Evolutionary conservation across 2,329 filamentous ascomycete genomes (phyloP).

Genomic region (Hymenoscyphus occultus): DNA sequence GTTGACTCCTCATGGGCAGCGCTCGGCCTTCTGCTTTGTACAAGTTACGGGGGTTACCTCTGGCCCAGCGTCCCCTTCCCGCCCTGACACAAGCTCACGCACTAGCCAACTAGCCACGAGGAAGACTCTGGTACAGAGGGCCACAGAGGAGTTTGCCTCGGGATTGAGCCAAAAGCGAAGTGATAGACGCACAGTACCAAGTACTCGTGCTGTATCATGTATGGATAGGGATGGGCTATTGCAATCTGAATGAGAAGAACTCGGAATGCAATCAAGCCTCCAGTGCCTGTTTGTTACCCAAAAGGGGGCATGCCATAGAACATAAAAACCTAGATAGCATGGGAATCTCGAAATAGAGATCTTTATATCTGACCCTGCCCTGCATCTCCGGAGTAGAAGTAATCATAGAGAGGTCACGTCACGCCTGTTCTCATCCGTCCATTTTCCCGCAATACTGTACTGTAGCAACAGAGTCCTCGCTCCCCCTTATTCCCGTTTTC

Average conservation of each 20-base stretch:
- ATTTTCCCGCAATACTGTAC: too few relatives aligned
- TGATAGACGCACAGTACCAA: neutral
- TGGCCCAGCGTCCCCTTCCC: neutral
- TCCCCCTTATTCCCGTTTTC: too few relatives aligned
- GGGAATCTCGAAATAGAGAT: neutral
- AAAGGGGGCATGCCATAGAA: neutral
- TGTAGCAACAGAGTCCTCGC: too few relatives aligned
- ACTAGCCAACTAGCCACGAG: neutral
- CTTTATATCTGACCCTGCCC: neutral
- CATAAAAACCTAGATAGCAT: neutral
- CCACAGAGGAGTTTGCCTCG: constrained; percentile 3
- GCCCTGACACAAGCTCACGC: neutral
- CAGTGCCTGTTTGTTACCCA: neutral
- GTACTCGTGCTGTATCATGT: too few relatives aligned
- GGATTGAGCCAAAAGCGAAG: neutral
- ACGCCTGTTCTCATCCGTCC: too few relatives aligned
- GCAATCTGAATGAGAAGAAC: neutral
- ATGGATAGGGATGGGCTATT: neutral
- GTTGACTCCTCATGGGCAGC: neutral
- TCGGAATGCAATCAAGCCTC: neutral
- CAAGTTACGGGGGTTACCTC: neutral
- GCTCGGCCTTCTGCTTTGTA: constrained; percentile 2
- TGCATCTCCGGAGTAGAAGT: too few relatives aligned
- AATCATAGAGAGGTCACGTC: too few relatives aligned
- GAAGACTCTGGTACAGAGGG: neutral